Conservation (phyloP, 23 red algal species). For the Gracilaria vermiculophylla region DNA sequence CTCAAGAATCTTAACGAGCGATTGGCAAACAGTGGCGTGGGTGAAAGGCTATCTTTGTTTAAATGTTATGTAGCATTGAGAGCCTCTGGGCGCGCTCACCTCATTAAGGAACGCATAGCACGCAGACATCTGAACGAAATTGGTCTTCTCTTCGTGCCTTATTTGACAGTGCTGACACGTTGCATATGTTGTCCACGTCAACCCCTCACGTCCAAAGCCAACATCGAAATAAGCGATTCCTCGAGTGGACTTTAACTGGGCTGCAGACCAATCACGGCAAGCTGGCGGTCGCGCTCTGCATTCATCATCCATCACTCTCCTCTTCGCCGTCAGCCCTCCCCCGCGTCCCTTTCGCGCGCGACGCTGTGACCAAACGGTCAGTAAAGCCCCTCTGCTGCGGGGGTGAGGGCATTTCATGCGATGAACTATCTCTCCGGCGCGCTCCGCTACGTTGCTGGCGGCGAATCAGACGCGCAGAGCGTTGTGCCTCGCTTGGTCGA, state of each 20-base stretch:
- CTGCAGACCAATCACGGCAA: neutral
- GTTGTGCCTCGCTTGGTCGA: conserved; percentile 78
- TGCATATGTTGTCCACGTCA: neutral
- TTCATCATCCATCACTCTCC: no score
- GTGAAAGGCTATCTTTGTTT: no score
- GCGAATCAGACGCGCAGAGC: conserved; percentile 49
- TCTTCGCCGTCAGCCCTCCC: neutral
- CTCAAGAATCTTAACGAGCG: no score
- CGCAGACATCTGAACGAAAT: no score
- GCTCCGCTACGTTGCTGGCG: conserved; percentile 87
- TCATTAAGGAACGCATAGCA: no score
- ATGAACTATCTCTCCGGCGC: conserved; percentile 87
- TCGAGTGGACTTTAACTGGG: neutral
- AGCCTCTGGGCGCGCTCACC: no score
- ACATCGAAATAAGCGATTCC: neutral
- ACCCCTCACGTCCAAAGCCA: neutral
- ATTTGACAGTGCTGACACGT: neutral
- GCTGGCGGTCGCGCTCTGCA: neutral
- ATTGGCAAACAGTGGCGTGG: no score
- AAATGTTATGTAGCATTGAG: no score
- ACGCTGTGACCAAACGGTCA: neutral
- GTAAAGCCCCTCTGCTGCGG: neutral
- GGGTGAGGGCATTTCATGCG: neutral
- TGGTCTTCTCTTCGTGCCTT: neutral
- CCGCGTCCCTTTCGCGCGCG: neutral